Base-by-base conservation (phyloP, 108 stramenopile species). In the Cyclotella atomus region DNA sequence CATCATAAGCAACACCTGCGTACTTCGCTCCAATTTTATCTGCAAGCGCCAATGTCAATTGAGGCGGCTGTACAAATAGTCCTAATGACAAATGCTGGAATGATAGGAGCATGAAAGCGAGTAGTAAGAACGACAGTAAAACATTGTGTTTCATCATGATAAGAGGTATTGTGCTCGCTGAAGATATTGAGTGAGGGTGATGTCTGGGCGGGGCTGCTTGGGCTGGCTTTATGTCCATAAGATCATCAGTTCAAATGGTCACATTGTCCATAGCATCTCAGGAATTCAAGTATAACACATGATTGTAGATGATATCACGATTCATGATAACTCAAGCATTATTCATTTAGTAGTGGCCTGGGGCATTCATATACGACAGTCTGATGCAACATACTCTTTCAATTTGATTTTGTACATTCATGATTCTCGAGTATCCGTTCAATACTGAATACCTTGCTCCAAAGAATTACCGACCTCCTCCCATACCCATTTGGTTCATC, bases 361-460 rank as follows among this genome's bases (percentile, higher is more conserved):
- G 6, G 6, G 38, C 38, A 41, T 12, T 41, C 6, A 41, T 12
- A 4, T 52, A 8, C n/a, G 5, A 52, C 17, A 52, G 17, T n/a
- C n/a, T n/a, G n/a, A n/a, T n/a, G n/a, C n/a, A n/a, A n/a, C n/a
- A n/a, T n/a, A n/a, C n/a, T n/a, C n/a, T n/a, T n/a, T n/a, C n/a
- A n/a, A n/a, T n/a, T n/a, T n/a, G n/a, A n/a, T n/a, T n/a, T n/a
- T n/a, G n/a, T n/a, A n/a, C n/a, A n/a, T n/a, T n/a, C n/a, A n/a
- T n/a, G n/a, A n/a, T n/a, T n/a, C n/a, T n/a, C n/a, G n/a, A n/a
- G n/a, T n/a, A n/a, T n/a, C n/a, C n/a, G n/a, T n/a, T n/a, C n/a
- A n/a, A n/a, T n/a, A n/a, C n/a, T n/a, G 1, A 65, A 68, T 77
- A 70, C 75, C 90, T 91, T 91, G 90, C 90, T 91, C 88, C 88